Evolutionary conservation across 768 basidiomycete genomes (phyloP).

Genomic region (Myochromella boudieri): DNA sequence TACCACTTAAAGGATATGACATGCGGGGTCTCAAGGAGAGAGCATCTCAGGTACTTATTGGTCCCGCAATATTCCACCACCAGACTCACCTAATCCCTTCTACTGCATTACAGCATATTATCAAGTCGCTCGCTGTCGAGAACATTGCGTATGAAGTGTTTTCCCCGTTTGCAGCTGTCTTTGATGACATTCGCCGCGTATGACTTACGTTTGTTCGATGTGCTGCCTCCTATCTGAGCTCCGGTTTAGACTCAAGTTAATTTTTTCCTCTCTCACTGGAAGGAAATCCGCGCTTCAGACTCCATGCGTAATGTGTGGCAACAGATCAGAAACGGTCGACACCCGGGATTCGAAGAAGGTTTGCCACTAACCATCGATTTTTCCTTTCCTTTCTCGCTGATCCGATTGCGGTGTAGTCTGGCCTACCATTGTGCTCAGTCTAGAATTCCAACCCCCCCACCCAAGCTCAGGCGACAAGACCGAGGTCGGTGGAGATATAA

Average conservation of each 20-base stretch:
- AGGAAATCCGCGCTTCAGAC: constrained; percentile 78
- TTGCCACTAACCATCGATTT: neutral
- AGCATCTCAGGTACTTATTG: constrained; percentile 49
- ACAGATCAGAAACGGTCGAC: constrained; percentile 79
- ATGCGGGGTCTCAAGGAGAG: constrained; percentile 70
- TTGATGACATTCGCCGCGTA: constrained; percentile 79
- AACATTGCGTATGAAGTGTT: constrained; percentile 89
- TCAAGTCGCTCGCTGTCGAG: constrained; percentile 69
- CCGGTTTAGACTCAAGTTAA: constrained; percentile 67
- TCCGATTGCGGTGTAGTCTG: constrained; percentile 43
- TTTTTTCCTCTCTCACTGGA: constrained; percentile 82
- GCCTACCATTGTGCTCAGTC: constrained; percentile 62
- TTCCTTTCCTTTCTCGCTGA: constrained; percentile 13
- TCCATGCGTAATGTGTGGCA: constrained; percentile 84
- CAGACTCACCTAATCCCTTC: neutral
- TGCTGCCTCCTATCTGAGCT: constrained; percentile 35
- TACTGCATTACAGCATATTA: constrained; percentile 59
- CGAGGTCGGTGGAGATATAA: constrained; percentile 16
- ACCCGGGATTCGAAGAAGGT: constrained; percentile 90
- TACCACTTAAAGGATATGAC: constrained; percentile 55
- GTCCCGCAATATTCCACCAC: neutral
- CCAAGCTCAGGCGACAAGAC: constrained; percentile 14
- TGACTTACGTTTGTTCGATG: constrained; percentile 7
- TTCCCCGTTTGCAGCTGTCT: constrained; percentile 79
- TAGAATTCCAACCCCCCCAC: constrained; percentile 55